Evolutionary conservation across 441 rosid species (phyloP), one percentile per base, ranked within the genome.

Genomic region (Hura crepitans): DNA sequence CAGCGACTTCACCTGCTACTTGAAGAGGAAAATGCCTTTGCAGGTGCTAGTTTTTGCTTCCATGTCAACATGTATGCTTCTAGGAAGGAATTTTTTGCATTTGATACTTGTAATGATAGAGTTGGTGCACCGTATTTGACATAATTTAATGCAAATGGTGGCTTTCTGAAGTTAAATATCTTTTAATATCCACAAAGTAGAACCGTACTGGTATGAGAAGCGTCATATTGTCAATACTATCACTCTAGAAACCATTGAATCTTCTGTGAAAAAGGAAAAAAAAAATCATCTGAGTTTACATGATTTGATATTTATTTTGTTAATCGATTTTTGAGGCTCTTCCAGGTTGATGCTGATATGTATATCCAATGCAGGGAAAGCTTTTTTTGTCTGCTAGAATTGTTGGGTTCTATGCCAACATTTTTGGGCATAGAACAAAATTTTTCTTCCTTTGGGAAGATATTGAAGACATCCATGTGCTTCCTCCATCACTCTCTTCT

Each of bases 361-460:
- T 62, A 35, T 73, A 66, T 59, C 69, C 49, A 66, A 68, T 73
- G 71, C 84, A 86, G 97, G 98, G 98, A 5, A 85, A 87, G 73
- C 86, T 94, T 9, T 91, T 86, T 82, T 78, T 89, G 28, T 94
- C 97, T n/a, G 86, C 97, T 30, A 84, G 98, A 80, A 89, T 88
- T 73, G 82, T 94, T 45, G 98, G 95, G 71, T 91, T 94, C 65
- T 82, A 87, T 77, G 82, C 96, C 62, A 88, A 93, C 81, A 66
- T 93, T n/a, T 91, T 93, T 77, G 93, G 97, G 70, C 82, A 87
- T 71, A 93, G 91, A 77, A 86, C 88, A 55, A 87, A 85, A 75
- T 84, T 89, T 81, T 91, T 85, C 88, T 83, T 91, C 60, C 91
- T 89, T 7, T 91, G 96, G 95, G 97, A 91, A 78, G 96, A 94